Evolutionary conservation across 2,329 filamentous ascomycete genomes (phyloP), one percentile per base, ranked within the genome.

Genomic region (Ophiostoma sp.): DNA sequence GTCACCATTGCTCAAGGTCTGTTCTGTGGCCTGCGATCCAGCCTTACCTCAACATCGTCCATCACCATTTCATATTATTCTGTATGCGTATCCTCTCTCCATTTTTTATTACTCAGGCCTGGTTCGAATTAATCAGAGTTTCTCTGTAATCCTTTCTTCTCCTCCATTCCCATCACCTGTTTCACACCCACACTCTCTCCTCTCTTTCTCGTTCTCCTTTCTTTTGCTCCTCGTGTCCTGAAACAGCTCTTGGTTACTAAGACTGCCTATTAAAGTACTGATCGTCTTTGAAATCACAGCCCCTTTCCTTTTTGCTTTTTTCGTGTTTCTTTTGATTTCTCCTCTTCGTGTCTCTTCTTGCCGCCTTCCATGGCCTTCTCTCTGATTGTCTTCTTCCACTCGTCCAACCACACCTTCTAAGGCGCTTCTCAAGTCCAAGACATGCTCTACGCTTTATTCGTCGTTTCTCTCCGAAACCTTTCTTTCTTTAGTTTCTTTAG

Each of bases 401-500:
- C 52, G 13, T 57, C 52, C 52, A 57, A 57, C 27, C 23, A 27
- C 52, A 31, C 23, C 52, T 57, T 57, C 52, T 27, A 27, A 11
- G 27, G 57, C 27, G 57, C 57, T 62, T 62, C 57, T 62, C 3
- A 62, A 31, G 11, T 57, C 57, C 57, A 62, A 62, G 57, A 62
- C 57, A 57, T 57, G 52, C 8, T 27, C n/a, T 27, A 4, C 13
- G 13, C 3, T 31, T 33, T 33, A 27, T 35, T 62, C 57, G 57
- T 62, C 57, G 33, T 33, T 17, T 35, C n/a, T 62, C 27, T 60
- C 52, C 52, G 52, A 23, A 7, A 15, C 39, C 10, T 15, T 3
- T 41, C 10, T 8, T 39, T 41, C 15, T 41, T 41, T 41, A 41
- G 39, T 13, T 11, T 41, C 17, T 48, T 20, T 7, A n/a, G 17